Percentiles rank a stretch among this genome's conserved stretches.
These are phyloP conservation scores for Cicer yamashitae DNA, from an alignment of 306 rosid genomes.

Conservation along the genomic window DNA sequence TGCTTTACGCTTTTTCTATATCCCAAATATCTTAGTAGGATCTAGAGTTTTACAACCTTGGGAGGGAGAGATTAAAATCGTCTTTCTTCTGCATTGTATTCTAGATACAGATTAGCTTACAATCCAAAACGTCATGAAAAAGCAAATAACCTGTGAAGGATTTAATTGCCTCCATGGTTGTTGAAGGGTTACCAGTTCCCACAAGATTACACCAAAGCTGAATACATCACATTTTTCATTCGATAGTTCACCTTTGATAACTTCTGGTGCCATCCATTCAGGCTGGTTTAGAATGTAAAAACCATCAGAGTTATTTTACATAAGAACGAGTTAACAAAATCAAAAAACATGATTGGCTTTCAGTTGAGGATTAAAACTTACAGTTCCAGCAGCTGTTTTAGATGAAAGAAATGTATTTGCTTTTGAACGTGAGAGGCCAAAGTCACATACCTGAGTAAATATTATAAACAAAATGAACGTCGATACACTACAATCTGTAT, in stretches of 20 bases:
- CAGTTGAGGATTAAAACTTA: conserved; percentile 56
- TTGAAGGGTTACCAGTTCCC: conserved; percentile 90
- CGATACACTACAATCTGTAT: conserved; percentile 19
- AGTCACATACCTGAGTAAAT: conserved; percentile 77
- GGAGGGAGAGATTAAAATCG: no score
- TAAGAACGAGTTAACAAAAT: conserved; percentile 5
- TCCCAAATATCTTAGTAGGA: no score
- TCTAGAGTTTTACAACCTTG: no score
- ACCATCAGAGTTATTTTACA: conserved; percentile 24
- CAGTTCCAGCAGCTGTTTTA: conserved; percentile 95
- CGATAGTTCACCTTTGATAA: conserved; percentile 84
- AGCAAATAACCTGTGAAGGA: conserved; percentile 76
- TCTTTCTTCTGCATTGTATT: conserved; percentile 13
- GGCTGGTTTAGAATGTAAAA: conserved; percentile 58
- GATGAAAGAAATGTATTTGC: conserved; percentile 93
- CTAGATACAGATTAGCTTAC: conserved; percentile 27
- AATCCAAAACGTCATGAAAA: conserved; percentile 11
- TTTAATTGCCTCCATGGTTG: conserved; percentile 85
- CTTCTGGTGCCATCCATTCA: conserved; percentile 99
- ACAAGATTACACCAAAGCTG: conserved; percentile 94
- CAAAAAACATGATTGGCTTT: not conserved
- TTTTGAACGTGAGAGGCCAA: conserved; percentile 92
- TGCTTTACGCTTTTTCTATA: no score
- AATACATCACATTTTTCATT: conserved; percentile 90
- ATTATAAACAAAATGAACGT: conserved; percentile 32